A percentile compares a stretch with the other conserved stretches of the same genome.
These are phyloP conservation scores for Fulvia fulva DNA, from an alignment of 2,329 filamentous ascomycete species.

Conservation along the genomic window DNA sequence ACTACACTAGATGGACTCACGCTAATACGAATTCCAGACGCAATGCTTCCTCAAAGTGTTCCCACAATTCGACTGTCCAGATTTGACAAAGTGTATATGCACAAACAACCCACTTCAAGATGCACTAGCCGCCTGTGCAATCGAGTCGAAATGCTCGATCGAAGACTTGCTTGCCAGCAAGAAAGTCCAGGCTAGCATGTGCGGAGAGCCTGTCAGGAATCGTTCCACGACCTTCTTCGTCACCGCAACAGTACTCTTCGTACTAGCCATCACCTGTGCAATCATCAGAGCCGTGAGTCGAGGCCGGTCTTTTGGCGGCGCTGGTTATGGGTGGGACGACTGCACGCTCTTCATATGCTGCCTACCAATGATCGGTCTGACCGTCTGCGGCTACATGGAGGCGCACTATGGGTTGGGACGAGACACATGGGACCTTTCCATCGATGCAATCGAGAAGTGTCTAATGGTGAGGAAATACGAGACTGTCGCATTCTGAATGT, in stretches of 20 bases:
- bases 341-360: slow-evolving; percentile 8
- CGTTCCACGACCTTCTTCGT: neutral
- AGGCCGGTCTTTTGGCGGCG: slow-evolving; percentile 4
- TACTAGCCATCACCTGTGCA: neutral
- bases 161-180: neutral
- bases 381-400: slow-evolving; percentile 7
- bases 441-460: slow-evolving; percentile 1
- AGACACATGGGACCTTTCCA: slow-evolving; percentile 6
- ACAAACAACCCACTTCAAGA: neutral
- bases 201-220: neutral
- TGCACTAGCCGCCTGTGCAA: neutral
- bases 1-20: neutral
- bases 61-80: slow-evolving; percentile 6
- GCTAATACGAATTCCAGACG: neutral
- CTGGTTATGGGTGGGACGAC: slow-evolving; percentile 13
- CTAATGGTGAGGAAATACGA: slow-evolving; percentile 2
- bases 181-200: slow-evolving; percentile 1
- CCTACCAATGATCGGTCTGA: slow-evolving; percentile 1
- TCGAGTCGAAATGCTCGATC: neutral
- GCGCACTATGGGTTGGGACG: slow-evolving; percentile 9
- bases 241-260: neutral
- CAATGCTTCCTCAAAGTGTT: slow-evolving; percentile 6
- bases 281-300: neutral
- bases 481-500: neutral
- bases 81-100: slow-evolving; percentile 1